Evolutionary conservation across 208 protist species (phyloP), one percentile per base, ranked within the genome.

Genomic region (Porcisia deanei): DNA sequence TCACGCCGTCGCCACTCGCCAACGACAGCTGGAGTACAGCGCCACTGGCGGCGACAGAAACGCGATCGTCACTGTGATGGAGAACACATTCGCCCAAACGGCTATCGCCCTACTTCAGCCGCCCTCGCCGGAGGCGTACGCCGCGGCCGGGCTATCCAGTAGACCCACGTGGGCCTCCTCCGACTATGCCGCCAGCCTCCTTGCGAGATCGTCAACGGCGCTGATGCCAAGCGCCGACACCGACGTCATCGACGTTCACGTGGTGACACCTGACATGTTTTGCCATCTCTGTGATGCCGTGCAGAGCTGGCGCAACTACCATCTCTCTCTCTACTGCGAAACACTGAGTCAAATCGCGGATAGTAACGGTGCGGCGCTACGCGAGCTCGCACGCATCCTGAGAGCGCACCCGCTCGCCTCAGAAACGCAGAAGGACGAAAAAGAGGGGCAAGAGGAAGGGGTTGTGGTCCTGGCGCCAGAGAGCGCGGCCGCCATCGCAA

Each of bases 321-420:
- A 92, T 69, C 72, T 84, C 64, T 90, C 90, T 22, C 76, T 88
- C n/a, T 91, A 87, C 76, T 79, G 91, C 55, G 90, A 92, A 73
- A 80, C 80, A 6, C 75, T 81, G 1, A 81, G 77, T 58, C 71
- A 76, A 39, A 57, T 81, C 14, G 47, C 55, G 20, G 77, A 81
- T 20, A 41, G 77, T 10, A 18, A 30, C 55, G 77, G 77, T 12
- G 14, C 83, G 22, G 85, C 83, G 57, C 80, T 73, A n/a, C 69
- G 77, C 7, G 77, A 85, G 64, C 74, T 83, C 68, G 47, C 74
- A 3, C 22, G 41, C 20, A 43, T 67, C 16, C 63, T 67, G 41
- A 10, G 12, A 66, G 39, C 6, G 39, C 39, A 45, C 37, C 61
- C 20, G 8, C 61, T 52, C 5, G 8, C 47, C 47, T 52, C 47